These are phyloP conservation scores for Termitomyces bulborhizus DNA, from an alignment of 768 basidiomycete genomes.

Conservation along the genomic window DNA sequence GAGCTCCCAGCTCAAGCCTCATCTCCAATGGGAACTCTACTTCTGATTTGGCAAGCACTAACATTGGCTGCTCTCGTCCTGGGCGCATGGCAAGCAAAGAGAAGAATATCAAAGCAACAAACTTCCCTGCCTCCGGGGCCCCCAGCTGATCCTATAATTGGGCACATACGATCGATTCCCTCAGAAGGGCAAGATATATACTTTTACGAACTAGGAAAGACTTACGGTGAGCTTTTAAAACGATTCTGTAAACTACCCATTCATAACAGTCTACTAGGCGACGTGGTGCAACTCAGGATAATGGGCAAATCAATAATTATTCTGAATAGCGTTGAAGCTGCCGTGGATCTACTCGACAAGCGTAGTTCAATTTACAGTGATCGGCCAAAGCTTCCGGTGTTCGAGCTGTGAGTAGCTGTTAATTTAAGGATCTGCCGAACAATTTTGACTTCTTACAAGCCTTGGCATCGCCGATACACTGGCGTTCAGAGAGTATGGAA, in stretches of 20 bases:
- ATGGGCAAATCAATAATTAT: constrained; percentile 21
- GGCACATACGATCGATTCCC: constrained; percentile 30
- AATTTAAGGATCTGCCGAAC: neutral
- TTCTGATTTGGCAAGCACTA: neutral
- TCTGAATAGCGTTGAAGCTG: constrained; percentile 19
- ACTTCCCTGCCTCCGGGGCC: constrained; percentile 25
- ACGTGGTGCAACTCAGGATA: constrained; percentile 16
- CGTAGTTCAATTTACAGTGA: constrained; percentile 22
- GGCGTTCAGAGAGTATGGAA: constrained; percentile 16
- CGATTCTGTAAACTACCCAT: neutral
- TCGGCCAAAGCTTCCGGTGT: constrained; percentile 14
- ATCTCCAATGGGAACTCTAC: neutral
- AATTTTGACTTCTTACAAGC: constrained; percentile 5
- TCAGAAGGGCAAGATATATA: constrained; percentile 17
- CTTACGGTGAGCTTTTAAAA: constrained; percentile 22
- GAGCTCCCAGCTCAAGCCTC: neutral
- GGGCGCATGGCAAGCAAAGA: neutral
- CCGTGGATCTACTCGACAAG: constrained; percentile 22
- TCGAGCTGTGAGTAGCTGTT: constrained; percentile 12
- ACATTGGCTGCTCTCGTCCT: neutral
- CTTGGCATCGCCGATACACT: constrained; percentile 14
- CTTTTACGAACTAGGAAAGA: constrained; percentile 25
- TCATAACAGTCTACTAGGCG: constrained; percentile 11
- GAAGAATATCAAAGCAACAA: neutral
- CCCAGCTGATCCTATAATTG: constrained; percentile 29